These are phyloP conservation scores for Flagelloscypha sp. DNA, from an alignment of 768 basidiomycete species.

Conservation along the genomic window DNA sequence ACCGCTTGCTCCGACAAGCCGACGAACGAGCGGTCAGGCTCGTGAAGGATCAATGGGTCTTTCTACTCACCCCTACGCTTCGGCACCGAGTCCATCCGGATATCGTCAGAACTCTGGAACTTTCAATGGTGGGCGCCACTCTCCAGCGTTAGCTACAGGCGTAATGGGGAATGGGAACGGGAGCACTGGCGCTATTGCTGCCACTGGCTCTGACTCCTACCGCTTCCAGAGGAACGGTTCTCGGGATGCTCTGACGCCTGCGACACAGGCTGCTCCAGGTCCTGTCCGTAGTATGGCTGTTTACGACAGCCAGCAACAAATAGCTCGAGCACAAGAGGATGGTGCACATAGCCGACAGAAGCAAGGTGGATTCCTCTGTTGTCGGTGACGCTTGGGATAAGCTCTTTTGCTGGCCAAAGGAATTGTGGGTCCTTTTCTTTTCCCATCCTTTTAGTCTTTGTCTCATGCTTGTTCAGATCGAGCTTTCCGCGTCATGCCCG, in stretches of 20 bases:
- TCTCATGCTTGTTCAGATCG: no score
- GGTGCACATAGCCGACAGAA: conserved; percentile 51
- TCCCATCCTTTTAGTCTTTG: no score
- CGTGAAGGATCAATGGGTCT: conserved; percentile 38
- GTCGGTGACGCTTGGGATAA: not conserved
- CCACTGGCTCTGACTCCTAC: no score
- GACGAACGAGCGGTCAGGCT: conserved; percentile 61
- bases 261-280: conserved; percentile 22
- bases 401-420: conserved; percentile 1
- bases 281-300: conserved; percentile 46
- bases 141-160: conserved; percentile 37
- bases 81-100: conserved; percentile 47
- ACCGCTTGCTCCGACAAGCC: conserved; percentile 55
- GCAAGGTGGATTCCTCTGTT: conserved; percentile 1
- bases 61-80: conserved; percentile 64
- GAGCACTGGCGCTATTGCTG: conserved; percentile 24
- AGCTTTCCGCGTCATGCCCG: no score
- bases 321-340: conserved; percentile 54
- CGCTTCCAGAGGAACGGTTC: no score
- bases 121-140: no score
- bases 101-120: no score
- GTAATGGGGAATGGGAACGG: no score
- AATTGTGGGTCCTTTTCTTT: no score
- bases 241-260: conserved; percentile 31
- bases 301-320: conserved; percentile 58